Percentiles rank a stretch among this genome's conserved stretches.
phyloP scores from a whole-genome alignment of 495 filamentous ascomycete genomes.

The Aspergillus funiculosus region DNA sequence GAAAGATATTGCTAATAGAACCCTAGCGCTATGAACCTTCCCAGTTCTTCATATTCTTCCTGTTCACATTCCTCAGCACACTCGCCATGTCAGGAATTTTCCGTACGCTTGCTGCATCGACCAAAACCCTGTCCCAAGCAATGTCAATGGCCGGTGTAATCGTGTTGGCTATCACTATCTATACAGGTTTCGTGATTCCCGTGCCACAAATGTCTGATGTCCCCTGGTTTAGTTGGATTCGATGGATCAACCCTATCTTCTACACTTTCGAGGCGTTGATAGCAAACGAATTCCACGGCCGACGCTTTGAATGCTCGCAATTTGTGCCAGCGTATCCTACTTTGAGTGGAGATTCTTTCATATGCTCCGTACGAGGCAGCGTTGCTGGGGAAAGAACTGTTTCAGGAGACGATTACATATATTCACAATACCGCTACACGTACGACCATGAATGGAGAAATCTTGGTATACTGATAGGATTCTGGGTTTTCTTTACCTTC shows the following conservation, averaged over 20 bases:
- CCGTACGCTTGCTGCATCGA: slow-evolving; percentile 41
- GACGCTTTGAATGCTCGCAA: slow-evolving; percentile 43
- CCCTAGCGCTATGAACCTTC: slow-evolving; percentile 38
- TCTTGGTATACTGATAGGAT: slow-evolving; percentile 58
- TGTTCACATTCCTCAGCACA: slow-evolving; percentile 49
- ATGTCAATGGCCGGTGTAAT: slow-evolving; percentile 46
- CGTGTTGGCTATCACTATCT: slow-evolving; percentile 42
- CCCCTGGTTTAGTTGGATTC: slow-evolving; percentile 48
- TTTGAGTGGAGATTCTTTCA: slow-evolving; percentile 41
- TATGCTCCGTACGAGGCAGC: slow-evolving; percentile 51
- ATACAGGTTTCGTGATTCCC: slow-evolving; percentile 45
- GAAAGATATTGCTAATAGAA: slow-evolving; percentile 14
- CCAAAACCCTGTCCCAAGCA: slow-evolving; percentile 45
- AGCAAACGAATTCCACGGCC: slow-evolving; percentile 55
- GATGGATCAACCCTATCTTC: slow-evolving; percentile 42
- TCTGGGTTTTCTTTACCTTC: slow-evolving; percentile 56
- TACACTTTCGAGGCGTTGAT: slow-evolving; percentile 43
- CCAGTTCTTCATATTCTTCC: slow-evolving; percentile 59
- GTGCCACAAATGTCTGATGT: slow-evolving; percentile 39
- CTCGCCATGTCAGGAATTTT: slow-evolving; percentile 53
- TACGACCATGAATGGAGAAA: slow-evolving; percentile 61
- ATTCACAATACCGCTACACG: slow-evolving; percentile 49
- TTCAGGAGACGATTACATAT: slow-evolving; percentile 49
- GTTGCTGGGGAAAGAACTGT: slow-evolving; percentile 48
- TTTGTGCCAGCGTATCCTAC: slow-evolving; percentile 48